Base-by-base conservation (phyloP, 257 asterid species). In the Haberlea rhodopensis region DNA sequence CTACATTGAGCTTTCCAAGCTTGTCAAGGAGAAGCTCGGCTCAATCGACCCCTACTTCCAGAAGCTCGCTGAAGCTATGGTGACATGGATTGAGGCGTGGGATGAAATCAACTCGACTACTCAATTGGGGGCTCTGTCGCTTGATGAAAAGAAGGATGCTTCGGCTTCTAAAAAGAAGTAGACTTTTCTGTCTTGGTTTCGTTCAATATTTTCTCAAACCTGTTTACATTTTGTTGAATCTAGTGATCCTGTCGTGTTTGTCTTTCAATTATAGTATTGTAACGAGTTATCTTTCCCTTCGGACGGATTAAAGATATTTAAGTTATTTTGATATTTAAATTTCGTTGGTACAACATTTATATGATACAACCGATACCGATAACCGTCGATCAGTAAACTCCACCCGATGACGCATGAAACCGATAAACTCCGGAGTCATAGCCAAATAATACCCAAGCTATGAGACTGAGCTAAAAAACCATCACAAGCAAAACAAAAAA, bases 11-110 rank as follows among this genome's bases (percentile, higher is more conserved):
- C 86, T 87, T 4, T 80, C 95, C 60, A 87, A 84, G 82, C 63
- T 64, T 66, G 83, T 83, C 1, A 84, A 74, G 60, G 82, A 77
- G 66, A 87, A 84, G 67, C 86, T 87, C 5, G 77, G 82, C 21
- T 59, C 80, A 0, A 51, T 87, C 2, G 95, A 87, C 9, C 84
- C 86, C 9, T 87, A 84, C 80, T 84, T 87, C 76, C 21, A 13
- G 51, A 84, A 79, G 75, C 87, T 87, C 15, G 84, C 84, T 6
- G 95, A 84, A 57, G 91, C 84, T 1, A 87, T 87, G 91, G 78
- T 82, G 21, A 78, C 85, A 0, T 83, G 94, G 94, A 86, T 86
- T 16, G 87, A 83, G 8, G 86, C 86, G 1, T 86, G 94, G 94
- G 90, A 83, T 3, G 82, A 81, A 70, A 43, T 81, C 76, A 86